Evolutionary conservation across 2,329 filamentous ascomycete genomes (phyloP).

Genomic region (Paraphoma sp.): DNA sequence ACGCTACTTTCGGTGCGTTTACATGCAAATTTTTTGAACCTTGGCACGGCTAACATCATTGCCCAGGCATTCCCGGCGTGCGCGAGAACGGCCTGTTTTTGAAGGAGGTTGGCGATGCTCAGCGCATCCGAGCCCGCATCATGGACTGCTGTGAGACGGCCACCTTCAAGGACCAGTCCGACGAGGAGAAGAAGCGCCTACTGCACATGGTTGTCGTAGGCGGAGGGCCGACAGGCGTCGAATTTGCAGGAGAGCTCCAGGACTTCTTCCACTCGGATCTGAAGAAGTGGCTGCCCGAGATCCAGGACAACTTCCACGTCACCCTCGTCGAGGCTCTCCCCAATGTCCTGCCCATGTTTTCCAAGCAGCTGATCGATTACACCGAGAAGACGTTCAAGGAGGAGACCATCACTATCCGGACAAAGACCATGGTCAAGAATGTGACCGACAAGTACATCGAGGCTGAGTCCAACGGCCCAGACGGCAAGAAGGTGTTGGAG

Average conservation of each 20-base stretch:
- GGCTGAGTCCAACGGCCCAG: conserved; percentile 80
- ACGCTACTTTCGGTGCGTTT: conserved; percentile 86
- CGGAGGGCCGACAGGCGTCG: conserved; percentile 94
- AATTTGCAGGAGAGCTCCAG: conserved; percentile 97
- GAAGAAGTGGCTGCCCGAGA: conserved; percentile 97
- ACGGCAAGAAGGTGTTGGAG: conserved; percentile 82
- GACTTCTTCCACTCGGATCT: conserved; percentile 99
- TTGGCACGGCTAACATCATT: conserved; percentile 19
- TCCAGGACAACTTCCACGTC: conserved; percentile 93
- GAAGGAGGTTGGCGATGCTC: conserved; percentile 96
- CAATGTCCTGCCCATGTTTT: conserved; percentile 97
- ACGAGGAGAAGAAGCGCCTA: conserved; percentile 88
- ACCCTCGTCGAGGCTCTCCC: conserved; percentile 97
- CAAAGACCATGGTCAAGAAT: conserved; percentile 99
- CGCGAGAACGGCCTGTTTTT: conserved; percentile 96
- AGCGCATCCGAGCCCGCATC: conserved; percentile 96
- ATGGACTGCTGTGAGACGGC: conserved; percentile 99
- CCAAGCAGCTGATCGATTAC: conserved; percentile 98
- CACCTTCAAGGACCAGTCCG: conserved; percentile 93
- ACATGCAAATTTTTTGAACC: background rate
- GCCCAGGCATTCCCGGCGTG: conserved; percentile 81
- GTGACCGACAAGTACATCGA: conserved; percentile 93
- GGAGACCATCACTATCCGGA: conserved; percentile 96
- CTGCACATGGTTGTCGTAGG: conserved; percentile 92
- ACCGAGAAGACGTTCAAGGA: conserved; percentile 99